A percentile compares a stretch with the other conserved stretches of the same genome.
phyloP scores from a whole-genome alignment of 768 basidiomycete species.

The Termitomyces heimii region DNA sequence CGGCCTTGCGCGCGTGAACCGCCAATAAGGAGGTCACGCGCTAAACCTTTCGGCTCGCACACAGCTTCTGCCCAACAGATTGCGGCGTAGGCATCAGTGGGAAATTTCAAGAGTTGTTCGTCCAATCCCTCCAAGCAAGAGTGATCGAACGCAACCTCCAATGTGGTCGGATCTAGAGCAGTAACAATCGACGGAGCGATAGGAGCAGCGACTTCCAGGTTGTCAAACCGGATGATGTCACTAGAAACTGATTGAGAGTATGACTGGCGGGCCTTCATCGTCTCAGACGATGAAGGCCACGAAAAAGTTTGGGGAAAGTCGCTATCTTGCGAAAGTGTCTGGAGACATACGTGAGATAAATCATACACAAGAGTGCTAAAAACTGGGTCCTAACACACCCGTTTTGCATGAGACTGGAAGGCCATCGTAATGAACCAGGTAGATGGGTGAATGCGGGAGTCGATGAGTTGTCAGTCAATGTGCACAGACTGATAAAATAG shows the following conservation, averaged over 20 bases:
- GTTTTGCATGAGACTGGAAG: slow-evolving; percentile 1
- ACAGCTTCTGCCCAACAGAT: slow-evolving; percentile 28
- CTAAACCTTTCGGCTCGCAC: slow-evolving; percentile 6
- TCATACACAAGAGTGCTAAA: background rate
- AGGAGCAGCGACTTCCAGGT: slow-evolving; percentile 11
- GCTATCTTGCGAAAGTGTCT: slow-evolving; percentile 16
- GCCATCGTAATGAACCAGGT: background rate
- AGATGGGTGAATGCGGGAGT: background rate
- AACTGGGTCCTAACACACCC: background rate
- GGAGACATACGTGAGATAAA: background rate
- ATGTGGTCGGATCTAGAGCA: slow-evolving; percentile 30
- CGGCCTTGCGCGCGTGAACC: background rate
- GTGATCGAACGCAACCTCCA: slow-evolving; percentile 30
- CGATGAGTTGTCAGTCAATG: background rate
- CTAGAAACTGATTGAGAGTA: slow-evolving; percentile 20
- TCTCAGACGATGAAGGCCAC: slow-evolving; percentile 21
- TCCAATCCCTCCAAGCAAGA: slow-evolving; percentile 34
- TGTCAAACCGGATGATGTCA: slow-evolving; percentile 18
- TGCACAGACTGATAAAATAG: background rate
- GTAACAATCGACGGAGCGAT: slow-evolving; percentile 6
- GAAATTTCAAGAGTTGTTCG: slow-evolving; percentile 28
- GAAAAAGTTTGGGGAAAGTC: slow-evolving; percentile 24
- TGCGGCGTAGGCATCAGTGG: slow-evolving; percentile 28
- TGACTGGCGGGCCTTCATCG: slow-evolving; percentile 13
- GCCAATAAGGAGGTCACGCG: background rate